Base-by-base conservation (phyloP, 768 basidiomycete species). In the Hebeloma cylindrosporum region DNA sequence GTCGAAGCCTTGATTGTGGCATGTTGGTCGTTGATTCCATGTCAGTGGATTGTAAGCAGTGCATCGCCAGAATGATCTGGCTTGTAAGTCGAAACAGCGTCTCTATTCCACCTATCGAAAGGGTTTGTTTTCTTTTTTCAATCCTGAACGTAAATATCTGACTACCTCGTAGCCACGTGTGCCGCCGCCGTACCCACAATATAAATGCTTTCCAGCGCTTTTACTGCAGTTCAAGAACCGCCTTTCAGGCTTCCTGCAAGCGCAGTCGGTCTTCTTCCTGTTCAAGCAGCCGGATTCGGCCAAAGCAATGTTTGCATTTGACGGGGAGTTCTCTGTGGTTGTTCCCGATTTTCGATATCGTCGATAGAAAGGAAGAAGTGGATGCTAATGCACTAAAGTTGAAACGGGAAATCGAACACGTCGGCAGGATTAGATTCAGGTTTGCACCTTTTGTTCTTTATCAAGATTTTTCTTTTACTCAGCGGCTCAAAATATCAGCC, bases 281-380 rank as follows among this genome's bases (percentile, higher is more conserved):
- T 60, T 60, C 51, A 64, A 61, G 27, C 29, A 51, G 2, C 48
- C 57, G 18, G 43, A 44, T 14, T 9, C 43, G 22, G 43, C 43
- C 14, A 53, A 51, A 21, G 54, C 67, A 8, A 52, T 63, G 23
- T 79, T 80, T 53, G 61, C 60, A 18, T 78, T 80, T 47, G 71
- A 73, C 33, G 77, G 75, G 18, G 77, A 80, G 61, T 78, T 64
- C 60, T 72, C 76, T 1, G 59, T 72, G 30, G 73, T 77, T 16
- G 68, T 71, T 4, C 50, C 60, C 17, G 68, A 72, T 47, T 64
- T n/a, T 64, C 26, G 61, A 78, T 45, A 54, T 77, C 13, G 35
- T 63, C 6, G 58, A 56, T 26, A 67, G 68, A 43, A 62, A 53
- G 43, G 58, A 61, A 14, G 54, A 57, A 22, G 51, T 71, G 13